These are phyloP conservation scores for Solanum gandarillasii DNA, from an alignment of 257 asterid species.

Conservation along the genomic window DNA sequence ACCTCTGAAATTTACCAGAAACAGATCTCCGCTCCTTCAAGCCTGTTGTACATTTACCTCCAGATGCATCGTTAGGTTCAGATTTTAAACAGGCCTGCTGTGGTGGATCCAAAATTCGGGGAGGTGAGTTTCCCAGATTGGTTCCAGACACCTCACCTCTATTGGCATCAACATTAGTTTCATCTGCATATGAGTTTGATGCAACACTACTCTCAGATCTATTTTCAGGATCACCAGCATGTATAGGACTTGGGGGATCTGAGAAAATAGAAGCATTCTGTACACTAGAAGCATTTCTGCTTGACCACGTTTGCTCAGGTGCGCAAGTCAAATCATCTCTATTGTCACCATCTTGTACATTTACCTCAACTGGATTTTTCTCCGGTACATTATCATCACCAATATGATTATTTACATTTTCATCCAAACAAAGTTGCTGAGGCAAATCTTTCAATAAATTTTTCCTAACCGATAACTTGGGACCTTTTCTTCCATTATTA, in stretches of 20 bases:
- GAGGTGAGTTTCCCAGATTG: not conserved
- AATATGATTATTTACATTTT: not conserved
- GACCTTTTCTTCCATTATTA: not conserved
- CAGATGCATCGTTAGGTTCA: not conserved
- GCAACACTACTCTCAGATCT: not conserved
- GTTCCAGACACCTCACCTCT: not conserved
- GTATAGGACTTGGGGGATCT: not conserved
- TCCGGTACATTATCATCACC: not conserved
- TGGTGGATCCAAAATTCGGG: not conserved
- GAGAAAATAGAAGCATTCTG: not conserved
- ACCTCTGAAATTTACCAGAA: not conserved
- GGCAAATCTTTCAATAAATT: not conserved
- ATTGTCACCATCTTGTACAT: not conserved
- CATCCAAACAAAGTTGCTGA: not conserved
- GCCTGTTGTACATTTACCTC: not conserved
- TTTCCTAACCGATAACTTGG: not conserved
- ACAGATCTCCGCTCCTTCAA: not conserved
- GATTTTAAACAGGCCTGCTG: not conserved
- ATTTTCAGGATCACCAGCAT: not conserved
- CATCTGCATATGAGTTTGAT: not conserved
- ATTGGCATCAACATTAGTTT: not conserved
- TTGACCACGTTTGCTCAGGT: not conserved
- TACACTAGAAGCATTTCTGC: not conserved
- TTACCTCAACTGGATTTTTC: not conserved
- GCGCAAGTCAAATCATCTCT: not conserved